Evolutionary conservation across 306 rosid genomes (phyloP).

Genomic region (Heteromeles arbutifolia): DNA sequence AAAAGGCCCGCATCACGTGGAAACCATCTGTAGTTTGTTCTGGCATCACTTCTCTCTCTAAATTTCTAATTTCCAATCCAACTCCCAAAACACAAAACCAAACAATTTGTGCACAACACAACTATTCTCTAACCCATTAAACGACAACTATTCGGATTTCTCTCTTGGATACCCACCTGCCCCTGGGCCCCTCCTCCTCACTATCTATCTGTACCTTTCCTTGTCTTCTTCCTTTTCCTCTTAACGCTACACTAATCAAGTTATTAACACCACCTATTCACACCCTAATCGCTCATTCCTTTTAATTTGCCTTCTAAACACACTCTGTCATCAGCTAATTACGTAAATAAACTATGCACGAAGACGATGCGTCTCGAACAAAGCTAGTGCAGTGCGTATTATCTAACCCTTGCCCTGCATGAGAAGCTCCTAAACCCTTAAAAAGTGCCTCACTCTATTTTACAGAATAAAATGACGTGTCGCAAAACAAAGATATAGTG

Average conservation of each 20-base stretch:
- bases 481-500: not conserved
- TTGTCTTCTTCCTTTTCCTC: slow-evolving; percentile 20
- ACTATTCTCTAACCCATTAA: slow-evolving; percentile 14
- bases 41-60: not conserved
- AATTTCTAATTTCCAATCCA: slow-evolving; percentile 25
- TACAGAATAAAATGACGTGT: not conserved
- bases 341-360: not conserved
- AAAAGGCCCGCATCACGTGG: slow-evolving; percentile 98
- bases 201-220: slow-evolving; percentile 34
- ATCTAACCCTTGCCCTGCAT: not conserved
- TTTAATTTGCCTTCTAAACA: not conserved
- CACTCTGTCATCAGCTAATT: not conserved
- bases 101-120: slow-evolving; percentile 15
- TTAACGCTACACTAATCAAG: not conserved
- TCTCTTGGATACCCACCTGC: slow-evolving; percentile 43
- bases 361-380: not conserved
- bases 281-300: not conserved
- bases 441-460: not conserved
- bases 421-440: not conserved
- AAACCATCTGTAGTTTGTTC: slow-evolving; percentile 49
- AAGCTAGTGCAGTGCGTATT: not conserved
- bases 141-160: slow-evolving; percentile 59
- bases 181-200: slow-evolving; percentile 12
- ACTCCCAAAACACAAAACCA: slow-evolving; percentile 11
- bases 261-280: not conserved